A percentile compares a stretch with the other conserved stretches of the same genome.
Conservation (phyloP, 1,139 yeast species). For the Suhomyces atakaporum region DNA sequence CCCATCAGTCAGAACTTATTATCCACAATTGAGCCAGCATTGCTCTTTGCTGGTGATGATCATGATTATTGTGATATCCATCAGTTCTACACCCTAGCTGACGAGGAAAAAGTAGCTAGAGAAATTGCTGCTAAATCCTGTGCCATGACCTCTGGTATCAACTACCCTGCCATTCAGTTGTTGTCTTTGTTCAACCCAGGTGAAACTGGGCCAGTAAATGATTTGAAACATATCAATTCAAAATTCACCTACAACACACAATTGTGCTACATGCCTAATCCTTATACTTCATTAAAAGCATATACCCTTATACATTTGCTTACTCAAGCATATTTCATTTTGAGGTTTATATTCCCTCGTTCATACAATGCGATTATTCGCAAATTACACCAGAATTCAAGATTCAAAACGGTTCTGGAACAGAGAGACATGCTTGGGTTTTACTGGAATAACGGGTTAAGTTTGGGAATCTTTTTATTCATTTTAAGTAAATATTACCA, state of each 20-base stretch:
- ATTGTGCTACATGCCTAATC: constrained; percentile 73
- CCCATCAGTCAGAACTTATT: constrained; percentile 60
- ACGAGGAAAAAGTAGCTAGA: constrained; percentile 44
- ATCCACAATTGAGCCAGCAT: constrained; percentile 56
- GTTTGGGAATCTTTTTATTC: not conserved
- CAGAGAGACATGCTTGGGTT: constrained; percentile 3
- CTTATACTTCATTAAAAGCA: constrained; percentile 52
- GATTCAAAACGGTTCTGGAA: not conserved
- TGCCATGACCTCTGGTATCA: constrained; percentile 91
- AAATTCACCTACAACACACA: constrained; percentile 43
- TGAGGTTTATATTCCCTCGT: constrained; percentile 13
- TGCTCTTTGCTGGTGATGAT: constrained; percentile 90
- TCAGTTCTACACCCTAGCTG: constrained; percentile 49
- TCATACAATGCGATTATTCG: constrained; percentile 1
- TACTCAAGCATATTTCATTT: constrained; percentile 10
- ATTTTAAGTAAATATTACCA: constrained; percentile 3
- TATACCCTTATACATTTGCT: constrained; percentile 30
- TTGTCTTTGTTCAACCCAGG: constrained; percentile 63
- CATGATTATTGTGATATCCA: constrained; percentile 88
- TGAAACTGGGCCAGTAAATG: constrained; percentile 13
- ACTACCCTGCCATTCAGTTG: constrained; percentile 81
- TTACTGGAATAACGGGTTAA: constrained; percentile 4
- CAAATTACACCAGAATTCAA: not conserved
- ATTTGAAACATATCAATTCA: constrained; percentile 11
- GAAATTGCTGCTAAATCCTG: constrained; percentile 88